A percentile compares a stretch with the other conserved stretches of the same genome.
phyloP scores from a whole-genome alignment of 257 asterid species.

The Craterostigma plantagineum region DNA sequence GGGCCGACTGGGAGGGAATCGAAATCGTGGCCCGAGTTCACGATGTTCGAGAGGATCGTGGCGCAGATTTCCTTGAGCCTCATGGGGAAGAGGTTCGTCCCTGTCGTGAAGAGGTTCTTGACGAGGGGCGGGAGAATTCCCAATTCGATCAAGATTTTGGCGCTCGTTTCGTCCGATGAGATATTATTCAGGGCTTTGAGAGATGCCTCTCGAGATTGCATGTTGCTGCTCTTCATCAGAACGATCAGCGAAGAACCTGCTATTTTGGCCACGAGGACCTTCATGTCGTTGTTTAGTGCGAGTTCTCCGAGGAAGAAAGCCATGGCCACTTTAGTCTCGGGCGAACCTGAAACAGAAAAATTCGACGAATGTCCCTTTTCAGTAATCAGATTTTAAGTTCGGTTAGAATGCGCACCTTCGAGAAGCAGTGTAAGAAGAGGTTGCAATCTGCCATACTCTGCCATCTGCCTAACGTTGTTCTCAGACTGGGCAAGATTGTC shows the following conservation, averaged over 20 bases:
- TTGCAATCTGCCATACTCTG: slow-evolving; percentile 66
- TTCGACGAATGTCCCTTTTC: background rate
- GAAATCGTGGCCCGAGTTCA: slow-evolving; percentile 67
- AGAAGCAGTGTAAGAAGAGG: slow-evolving; percentile 70
- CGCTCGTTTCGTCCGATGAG: slow-evolving; percentile 71
- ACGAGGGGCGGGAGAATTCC: slow-evolving; percentile 93
- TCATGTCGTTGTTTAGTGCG: slow-evolving; percentile 58
- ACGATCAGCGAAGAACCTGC: slow-evolving; percentile 69
- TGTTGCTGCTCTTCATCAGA: slow-evolving; percentile 42
- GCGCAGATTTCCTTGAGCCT: slow-evolving; percentile 80
- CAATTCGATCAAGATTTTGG: slow-evolving; percentile 62
- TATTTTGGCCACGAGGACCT: slow-evolving; percentile 54
- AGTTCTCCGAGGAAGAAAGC: slow-evolving; percentile 76
- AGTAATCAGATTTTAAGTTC: slow-evolving; percentile 1
- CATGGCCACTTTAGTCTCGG: slow-evolving; percentile 78
- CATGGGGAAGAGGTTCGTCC: slow-evolving; percentile 51
- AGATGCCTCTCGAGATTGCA: slow-evolving; percentile 70
- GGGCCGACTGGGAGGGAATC: slow-evolving; percentile 62
- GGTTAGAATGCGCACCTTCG: slow-evolving; percentile 68
- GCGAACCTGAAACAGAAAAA: slow-evolving; percentile 44
- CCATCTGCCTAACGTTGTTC: slow-evolving; percentile 93
- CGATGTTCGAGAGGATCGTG: slow-evolving; percentile 67
- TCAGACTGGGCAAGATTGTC: slow-evolving; percentile 66
- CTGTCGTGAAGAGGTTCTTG: slow-evolving; percentile 68
- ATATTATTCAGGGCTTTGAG: slow-evolving; percentile 75